phyloP scores from a whole-genome alignment of 192 early-diverging fungal genomes.

The Dimargaris verticillata region DNA sequence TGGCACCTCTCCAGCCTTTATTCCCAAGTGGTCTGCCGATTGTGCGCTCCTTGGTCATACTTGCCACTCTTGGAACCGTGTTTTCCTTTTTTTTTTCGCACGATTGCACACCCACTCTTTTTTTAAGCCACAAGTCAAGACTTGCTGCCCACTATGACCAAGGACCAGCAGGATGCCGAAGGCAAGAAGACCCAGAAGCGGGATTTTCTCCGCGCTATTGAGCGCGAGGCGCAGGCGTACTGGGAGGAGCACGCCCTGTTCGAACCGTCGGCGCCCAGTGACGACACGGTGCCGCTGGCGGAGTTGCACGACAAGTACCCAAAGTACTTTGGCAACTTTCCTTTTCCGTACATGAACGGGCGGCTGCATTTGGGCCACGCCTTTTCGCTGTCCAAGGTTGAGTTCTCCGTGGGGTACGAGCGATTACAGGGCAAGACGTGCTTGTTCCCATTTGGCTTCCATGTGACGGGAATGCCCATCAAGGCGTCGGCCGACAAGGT shows the following conservation, averaged over 20 bases:
- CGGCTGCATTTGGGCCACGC: slow-evolving; percentile 87
- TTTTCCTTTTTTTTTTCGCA: no score
- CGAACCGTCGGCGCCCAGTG: slow-evolving; percentile 70
- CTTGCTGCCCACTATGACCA: no score
- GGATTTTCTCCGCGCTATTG: slow-evolving; percentile 57
- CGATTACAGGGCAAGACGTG: slow-evolving; percentile 81
- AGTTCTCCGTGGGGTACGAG: slow-evolving; percentile 90
- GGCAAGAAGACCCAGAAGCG: slow-evolving; percentile 49
- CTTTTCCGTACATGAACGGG: slow-evolving; percentile 96
- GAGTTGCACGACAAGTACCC: slow-evolving; percentile 47
- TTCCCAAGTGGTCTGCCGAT: no score
- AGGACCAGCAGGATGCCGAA: slow-evolving; percentile 4
- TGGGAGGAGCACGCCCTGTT: slow-evolving; percentile 70
- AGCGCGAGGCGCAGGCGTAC: slow-evolving; percentile 50
- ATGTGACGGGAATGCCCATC: slow-evolving; percentile 99
- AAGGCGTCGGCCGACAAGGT: slow-evolving; percentile 51
- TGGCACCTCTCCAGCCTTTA: no score
- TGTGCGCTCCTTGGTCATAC: no score
- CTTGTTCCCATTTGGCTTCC: slow-evolving; percentile 94
- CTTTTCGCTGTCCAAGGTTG: slow-evolving; percentile 91
- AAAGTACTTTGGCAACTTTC: slow-evolving; percentile 89
- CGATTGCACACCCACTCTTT: no score
- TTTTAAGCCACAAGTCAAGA: no score
- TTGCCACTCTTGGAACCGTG: no score
- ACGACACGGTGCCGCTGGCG: slow-evolving; percentile 28